These are phyloP conservation scores for Tolypocladium pustulatum DNA, from an alignment of 2,329 filamentous ascomycete genomes.

Conservation along the genomic window DNA sequence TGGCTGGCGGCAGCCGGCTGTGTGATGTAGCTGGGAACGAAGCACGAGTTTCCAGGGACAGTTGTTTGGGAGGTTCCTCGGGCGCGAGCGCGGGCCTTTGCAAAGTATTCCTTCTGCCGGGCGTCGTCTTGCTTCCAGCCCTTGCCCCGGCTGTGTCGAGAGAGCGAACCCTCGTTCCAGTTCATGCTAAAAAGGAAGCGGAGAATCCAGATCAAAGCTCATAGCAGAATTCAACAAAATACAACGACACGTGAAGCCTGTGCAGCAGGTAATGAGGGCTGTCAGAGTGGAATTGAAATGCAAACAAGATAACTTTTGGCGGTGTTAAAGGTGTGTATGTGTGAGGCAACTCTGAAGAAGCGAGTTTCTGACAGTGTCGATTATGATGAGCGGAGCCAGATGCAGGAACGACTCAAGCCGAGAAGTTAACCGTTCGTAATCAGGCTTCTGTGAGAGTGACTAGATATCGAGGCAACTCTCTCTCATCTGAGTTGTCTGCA, in stretches of 20 bases:
- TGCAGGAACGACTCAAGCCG: neutral
- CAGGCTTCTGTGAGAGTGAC: neutral
- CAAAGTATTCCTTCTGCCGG: constrained; percentile 28
- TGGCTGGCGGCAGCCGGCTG: neutral
- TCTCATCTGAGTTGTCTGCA: neutral
- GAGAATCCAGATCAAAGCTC: neutral
- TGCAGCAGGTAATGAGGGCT: too few relatives aligned
- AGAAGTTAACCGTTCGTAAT: neutral
- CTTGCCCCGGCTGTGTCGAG: constrained; percentile 23
- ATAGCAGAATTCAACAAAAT: neutral
- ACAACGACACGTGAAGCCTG: neutral
- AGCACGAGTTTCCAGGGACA: constrained; percentile 1
- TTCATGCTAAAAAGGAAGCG: constrained; percentile 20
- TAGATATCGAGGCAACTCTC: neutral
- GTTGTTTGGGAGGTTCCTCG: neutral
- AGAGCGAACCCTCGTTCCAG: constrained; percentile 28
- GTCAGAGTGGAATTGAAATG: neutral
- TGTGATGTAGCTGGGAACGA: constrained; percentile 17
- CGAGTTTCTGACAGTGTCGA: neutral
- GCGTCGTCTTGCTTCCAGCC: constrained; percentile 20
- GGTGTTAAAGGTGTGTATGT: too few relatives aligned
- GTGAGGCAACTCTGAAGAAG: neutral
- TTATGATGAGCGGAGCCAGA: neutral
- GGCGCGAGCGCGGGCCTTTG: constrained; percentile 18
- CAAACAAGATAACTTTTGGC: neutral